phyloP scores from a whole-genome alignment of 2,329 filamentous ascomycete genomes.

The Cryphonectria naterciae region DNA sequence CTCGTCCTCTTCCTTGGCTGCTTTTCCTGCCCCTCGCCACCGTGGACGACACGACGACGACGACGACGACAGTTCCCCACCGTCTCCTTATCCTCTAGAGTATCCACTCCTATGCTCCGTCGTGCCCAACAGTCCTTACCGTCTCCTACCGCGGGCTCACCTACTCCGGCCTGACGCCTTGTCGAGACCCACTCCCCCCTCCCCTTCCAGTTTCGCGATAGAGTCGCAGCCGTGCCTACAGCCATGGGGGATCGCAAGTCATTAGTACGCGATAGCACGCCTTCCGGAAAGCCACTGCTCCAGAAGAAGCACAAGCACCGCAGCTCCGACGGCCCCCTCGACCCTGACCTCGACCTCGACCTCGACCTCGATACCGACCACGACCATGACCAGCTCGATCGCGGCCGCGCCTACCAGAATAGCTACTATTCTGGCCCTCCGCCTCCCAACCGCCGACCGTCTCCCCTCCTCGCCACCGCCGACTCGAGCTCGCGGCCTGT shows the following conservation, averaged over 20 bases:
- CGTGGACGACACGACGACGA: neutral
- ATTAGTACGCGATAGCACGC: conserved; percentile 15
- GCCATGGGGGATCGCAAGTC: conserved; percentile 23
- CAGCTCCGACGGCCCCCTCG: conserved; percentile 19
- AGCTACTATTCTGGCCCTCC: conserved; percentile 20
- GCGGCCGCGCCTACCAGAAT: conserved; percentile 26
- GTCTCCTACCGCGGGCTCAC: neutral
- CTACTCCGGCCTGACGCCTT: neutral
- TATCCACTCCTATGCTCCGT: neutral
- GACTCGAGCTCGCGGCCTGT: conserved; percentile 21
- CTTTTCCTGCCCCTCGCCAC: neutral
- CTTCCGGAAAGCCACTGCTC: conserved; percentile 28
- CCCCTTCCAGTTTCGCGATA: neutral
- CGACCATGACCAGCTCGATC: conserved; percentile 28
- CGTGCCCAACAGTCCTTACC: neutral
- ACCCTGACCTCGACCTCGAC: conserved; percentile 31
- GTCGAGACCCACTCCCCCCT: neutral
- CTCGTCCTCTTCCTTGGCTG: neutral
- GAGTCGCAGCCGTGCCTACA: neutral
- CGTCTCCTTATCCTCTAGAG: neutral
- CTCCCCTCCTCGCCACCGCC: conserved; percentile 13
- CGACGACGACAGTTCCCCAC: neutral
- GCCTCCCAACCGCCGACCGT: conserved; percentile 13
- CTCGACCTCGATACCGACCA: conserved; percentile 28
- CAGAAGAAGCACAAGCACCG: conserved; percentile 27